Evolutionary conservation across 2,329 filamentous ascomycete species (phyloP).

Genomic region (Moelleriella libera): DNA sequence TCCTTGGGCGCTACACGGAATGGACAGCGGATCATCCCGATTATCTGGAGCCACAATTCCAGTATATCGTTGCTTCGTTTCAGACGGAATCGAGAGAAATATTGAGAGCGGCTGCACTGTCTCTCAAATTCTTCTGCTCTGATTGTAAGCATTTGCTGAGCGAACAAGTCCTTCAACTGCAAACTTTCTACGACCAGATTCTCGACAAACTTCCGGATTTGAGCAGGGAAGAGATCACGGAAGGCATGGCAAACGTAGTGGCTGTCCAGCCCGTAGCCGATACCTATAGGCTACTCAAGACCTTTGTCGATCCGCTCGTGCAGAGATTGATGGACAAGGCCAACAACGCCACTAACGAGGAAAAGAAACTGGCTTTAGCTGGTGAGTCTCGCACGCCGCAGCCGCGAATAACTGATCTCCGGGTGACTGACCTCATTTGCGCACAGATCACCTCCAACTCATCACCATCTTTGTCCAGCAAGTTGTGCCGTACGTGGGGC

Average conservation of each 20-base stretch:
- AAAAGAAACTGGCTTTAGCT: slow-evolving; percentile 73
- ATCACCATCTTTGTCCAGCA: slow-evolving; percentile 80
- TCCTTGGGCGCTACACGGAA: slow-evolving; percentile 88
- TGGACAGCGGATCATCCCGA: slow-evolving; percentile 94
- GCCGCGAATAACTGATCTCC: neutral
- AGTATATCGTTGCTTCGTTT: slow-evolving; percentile 91
- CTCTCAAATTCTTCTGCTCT: slow-evolving; percentile 93
- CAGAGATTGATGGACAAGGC: slow-evolving; percentile 75
- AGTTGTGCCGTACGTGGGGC: slow-evolving; percentile 59
- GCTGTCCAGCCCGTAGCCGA: slow-evolving; percentile 71
- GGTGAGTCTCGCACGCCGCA: slow-evolving; percentile 32
- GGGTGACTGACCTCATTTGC: neutral
- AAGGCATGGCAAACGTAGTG: slow-evolving; percentile 86
- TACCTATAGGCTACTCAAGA: slow-evolving; percentile 72
- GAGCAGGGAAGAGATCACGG: slow-evolving; percentile 92
- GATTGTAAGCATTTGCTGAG: slow-evolving; percentile 84
- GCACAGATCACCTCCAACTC: slow-evolving; percentile 70
- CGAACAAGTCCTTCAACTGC: slow-evolving; percentile 70
- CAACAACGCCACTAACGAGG: slow-evolving; percentile 69
- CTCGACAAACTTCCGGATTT: slow-evolving; percentile 71
- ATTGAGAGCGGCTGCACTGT: slow-evolving; percentile 76
- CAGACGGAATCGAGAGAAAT: slow-evolving; percentile 81
- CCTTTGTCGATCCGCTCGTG: slow-evolving; percentile 87
- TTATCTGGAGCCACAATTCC: slow-evolving; percentile 82
- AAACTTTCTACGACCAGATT: slow-evolving; percentile 83